Base-by-base conservation (phyloP, 768 basidiomycete species). In the Hemileccinum impolitum region DNA sequence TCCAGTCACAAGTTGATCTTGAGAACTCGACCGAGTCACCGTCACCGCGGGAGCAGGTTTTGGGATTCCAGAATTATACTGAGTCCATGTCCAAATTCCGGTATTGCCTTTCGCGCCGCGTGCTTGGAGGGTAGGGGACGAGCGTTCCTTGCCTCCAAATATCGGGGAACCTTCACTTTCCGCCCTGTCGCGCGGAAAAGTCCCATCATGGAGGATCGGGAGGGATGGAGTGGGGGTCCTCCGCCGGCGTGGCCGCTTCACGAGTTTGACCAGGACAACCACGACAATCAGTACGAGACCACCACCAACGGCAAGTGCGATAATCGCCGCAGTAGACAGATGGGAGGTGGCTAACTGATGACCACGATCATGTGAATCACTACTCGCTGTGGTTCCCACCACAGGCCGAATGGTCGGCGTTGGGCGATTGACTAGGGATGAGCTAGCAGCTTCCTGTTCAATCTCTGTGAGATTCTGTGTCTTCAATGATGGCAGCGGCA, bases 81-180 rank as follows among this genome's bases (percentile, higher is more conserved):
- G 77, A 0, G 78, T 74, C 80, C 80, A 83, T 28, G 67, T 74
- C 77, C 80, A 84, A 15, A 73, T 62, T 6, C 75, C 72, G 7
- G 68, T 73, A 39, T 75, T 72, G 46, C 62, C 65, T 12, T 66
- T 69, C n/a, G 70, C 71, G 56, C 69, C 56, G 21, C 66, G 61
- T 43, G 45, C 28, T 40, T 55, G 52, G 21, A 54, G 45, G 12
- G 53, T 57, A 25, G 56, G 64, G 1, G 80, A 77, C 3, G 79
- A 76, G 31, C 77, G 66, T 37, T 89, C 86, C 57, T 82, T 81
- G 2, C 88, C 87, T n/a, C 87, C 87, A 56, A 90, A 90, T 31
- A 89, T 68, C 21, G 84, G 85, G 3, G 87, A 88, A 21, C 82
- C 82, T 47, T 82, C 78, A 8, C 71, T 61, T 31, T 71, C 67